A percentile compares a stretch with the other conserved stretches of the same genome.
Conservation (phyloP, 2,329 filamentous ascomycete genomes). For the Westerdykella sp. region DNA sequence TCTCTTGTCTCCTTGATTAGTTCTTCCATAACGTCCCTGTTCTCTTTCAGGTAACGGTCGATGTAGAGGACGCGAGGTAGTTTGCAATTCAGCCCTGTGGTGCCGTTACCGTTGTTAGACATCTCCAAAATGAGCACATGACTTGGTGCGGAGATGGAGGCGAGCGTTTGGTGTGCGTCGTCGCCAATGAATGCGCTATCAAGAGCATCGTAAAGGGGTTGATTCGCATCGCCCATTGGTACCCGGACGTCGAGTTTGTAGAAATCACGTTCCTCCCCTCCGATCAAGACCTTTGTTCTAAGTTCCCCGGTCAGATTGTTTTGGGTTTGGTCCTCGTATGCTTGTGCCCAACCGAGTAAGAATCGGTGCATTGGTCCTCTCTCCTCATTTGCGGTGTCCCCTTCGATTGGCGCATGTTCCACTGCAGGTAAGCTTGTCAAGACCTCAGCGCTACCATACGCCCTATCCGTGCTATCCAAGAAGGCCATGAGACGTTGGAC, state of each 20-base stretch:
- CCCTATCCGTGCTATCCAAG: conserved; percentile 51
- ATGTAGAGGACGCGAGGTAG: conserved; percentile 52
- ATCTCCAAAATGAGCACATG: conserved; percentile 50
- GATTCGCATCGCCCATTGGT: conserved; percentile 18
- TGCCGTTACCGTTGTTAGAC: conserved; percentile 29
- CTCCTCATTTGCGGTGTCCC: conserved; percentile 33
- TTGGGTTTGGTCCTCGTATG: conserved; percentile 39
- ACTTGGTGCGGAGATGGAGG: conserved; percentile 34
- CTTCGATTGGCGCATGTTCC: conserved; percentile 19
- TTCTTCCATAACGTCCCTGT: conserved; percentile 42
- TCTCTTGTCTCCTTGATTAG: conserved; percentile 41
- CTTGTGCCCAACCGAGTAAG: conserved; percentile 45
- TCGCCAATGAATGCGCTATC: conserved; percentile 44
- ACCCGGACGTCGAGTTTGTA: conserved; percentile 26
- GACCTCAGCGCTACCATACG: conserved; percentile 52
- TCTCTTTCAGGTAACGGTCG: conserved; percentile 54
- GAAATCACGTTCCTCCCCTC: conserved; percentile 20
- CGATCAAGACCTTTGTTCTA: conserved; percentile 37
- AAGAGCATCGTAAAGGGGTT: conserved; percentile 49
- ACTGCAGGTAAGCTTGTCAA: conserved; percentile 42
- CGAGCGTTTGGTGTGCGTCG: conserved; percentile 10
- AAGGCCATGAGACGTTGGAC: conserved; percentile 58
- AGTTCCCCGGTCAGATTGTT: conserved; percentile 41
- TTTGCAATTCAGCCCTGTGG: conserved; percentile 40
- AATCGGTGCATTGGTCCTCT: conserved; percentile 36